Conservation (phyloP, 192 early-diverging fungal genomes). For the Mycoemilia scoparia region DNA sequence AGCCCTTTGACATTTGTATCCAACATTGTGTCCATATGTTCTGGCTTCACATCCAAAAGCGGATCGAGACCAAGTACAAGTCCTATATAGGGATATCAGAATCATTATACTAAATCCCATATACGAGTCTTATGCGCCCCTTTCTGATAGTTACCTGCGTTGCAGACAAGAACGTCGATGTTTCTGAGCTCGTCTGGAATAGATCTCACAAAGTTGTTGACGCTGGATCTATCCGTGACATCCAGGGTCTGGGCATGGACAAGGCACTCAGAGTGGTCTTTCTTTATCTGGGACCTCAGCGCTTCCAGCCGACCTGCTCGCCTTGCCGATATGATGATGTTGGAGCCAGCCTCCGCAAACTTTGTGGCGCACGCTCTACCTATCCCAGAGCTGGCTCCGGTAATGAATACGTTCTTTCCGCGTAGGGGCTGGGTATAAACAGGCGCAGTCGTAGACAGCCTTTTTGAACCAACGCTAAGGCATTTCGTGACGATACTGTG, state of each 20-base stretch:
- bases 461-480: too few species aligned
- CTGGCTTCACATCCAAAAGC: conserved; percentile 35
- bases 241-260: conserved; percentile 51
- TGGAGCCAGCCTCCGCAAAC: conserved; percentile 24
- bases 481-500: too few species aligned
- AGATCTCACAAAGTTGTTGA: conserved; percentile 21
- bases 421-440: too few species aligned
- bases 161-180: conserved; percentile 77
- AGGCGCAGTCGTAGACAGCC: too few species aligned
- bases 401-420: too few species aligned
- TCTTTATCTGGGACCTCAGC: conserved; percentile 31
- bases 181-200: conserved; percentile 38
- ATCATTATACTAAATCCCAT: too few species aligned
- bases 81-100: too few species aligned
- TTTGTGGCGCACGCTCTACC: conserved; percentile 24
- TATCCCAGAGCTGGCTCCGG: conserved; percentile 31
- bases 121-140: too few species aligned
- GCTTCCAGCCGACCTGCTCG: conserved; percentile 41
- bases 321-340: conserved; percentile 40
- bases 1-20: conserved; percentile 86
- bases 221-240: conserved; percentile 38
- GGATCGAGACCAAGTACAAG: conserved; percentile 54
- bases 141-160: too few species aligned
- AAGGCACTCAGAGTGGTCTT: conserved; percentile 27
- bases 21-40: conserved; percentile 54